Evolutionary conservation across 164 flowering plant genomes (phyloP).

Genomic region (Akebia trifoliata): DNA sequence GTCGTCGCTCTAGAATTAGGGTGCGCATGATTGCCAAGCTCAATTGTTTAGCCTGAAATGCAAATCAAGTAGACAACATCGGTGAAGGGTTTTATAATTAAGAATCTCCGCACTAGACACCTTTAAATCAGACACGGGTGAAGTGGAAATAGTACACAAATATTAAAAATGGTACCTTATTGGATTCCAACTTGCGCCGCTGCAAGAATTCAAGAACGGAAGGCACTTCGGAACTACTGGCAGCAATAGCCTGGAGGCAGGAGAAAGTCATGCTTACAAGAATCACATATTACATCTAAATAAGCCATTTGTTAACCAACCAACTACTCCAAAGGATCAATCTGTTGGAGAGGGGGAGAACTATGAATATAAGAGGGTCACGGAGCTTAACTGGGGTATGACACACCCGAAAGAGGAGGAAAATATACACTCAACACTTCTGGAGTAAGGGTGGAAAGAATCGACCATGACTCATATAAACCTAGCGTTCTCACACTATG

Average conservation of each 20-base stretch:
- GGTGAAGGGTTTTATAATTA: background rate
- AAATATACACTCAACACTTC: too few species aligned
- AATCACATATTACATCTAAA: background rate
- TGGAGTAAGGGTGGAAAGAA: too few species aligned
- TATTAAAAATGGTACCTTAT: conserved; percentile 41
- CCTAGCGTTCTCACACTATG: too few species aligned
- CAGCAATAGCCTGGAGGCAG: conserved; percentile 72
- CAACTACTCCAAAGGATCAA: too few species aligned
- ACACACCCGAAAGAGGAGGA: too few species aligned
- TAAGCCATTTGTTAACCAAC: too few species aligned
- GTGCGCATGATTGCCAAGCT: conserved; percentile 58
- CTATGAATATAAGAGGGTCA: too few species aligned
- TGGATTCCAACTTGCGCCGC: conserved; percentile 69
- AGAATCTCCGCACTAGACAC: background rate
- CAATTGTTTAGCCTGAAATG: conserved; percentile 76
- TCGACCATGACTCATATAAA: too few species aligned
- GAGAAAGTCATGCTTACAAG: conserved; percentile 7
- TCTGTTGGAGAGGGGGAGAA: too few species aligned
- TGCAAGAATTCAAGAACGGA: conserved; percentile 84
- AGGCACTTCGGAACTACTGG: conserved; percentile 89
- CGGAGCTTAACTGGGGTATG: too few species aligned
- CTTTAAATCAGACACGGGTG: background rate
- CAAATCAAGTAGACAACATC: conserved; percentile 10
- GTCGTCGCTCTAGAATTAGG: conserved; percentile 76
- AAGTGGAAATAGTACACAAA: background rate